Evolutionary conservation across 495 filamentous ascomycete genomes (phyloP), one percentile per base, ranked within the genome.

Genomic region (Penicillium alfredii): DNA sequence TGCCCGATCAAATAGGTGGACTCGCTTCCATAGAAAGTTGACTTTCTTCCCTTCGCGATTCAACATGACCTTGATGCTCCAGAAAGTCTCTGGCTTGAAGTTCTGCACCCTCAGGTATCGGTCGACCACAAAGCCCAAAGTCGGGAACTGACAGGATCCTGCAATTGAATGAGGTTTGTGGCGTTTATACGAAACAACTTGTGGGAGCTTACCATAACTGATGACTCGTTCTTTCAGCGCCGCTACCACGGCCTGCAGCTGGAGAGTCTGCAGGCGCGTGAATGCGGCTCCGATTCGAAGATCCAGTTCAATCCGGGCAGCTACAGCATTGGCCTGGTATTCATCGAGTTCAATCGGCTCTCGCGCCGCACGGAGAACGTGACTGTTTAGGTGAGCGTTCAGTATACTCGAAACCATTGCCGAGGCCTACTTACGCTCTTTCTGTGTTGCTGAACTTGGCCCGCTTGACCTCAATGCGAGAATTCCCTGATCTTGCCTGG

Each of bases 141-240:
- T 97, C 8, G 92, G 92, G 53, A 98, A 98, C 63, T 98, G 92
- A 41, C 92, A 98, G 8, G 88, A 93, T 10, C 89, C 86, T 92
- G 6, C 16, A 11, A 25, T 23, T n/a, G 10, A 17, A 12, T 18
- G 11, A 11, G 8, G 7, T 2, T n/a, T n/a, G n/a, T n/a, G n/a
- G n/a, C n/a, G n/a, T n/a, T n/a, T n/a, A n/a, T n/a, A n/a, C n/a
- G n/a, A n/a, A n/a, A n/a, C n/a, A n/a, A n/a, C 4, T 25, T n/a
- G 23, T 2, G 15, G 8, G 16, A 16, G 33, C 55, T 21, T 61
- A 89, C 88, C 92, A 61, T 97, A 98, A 58, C 88, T 95, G 17
- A 98, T 74, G 10, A 86, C 44, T 34, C 77, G 72, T 0, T 76
- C 63, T 35, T 68, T 64, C 32, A 92, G 56, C 8, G 71, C 64